Evolutionary conservation across 768 basidiomycete species (phyloP).

Genomic region (Trametes cinnabarina): DNA sequence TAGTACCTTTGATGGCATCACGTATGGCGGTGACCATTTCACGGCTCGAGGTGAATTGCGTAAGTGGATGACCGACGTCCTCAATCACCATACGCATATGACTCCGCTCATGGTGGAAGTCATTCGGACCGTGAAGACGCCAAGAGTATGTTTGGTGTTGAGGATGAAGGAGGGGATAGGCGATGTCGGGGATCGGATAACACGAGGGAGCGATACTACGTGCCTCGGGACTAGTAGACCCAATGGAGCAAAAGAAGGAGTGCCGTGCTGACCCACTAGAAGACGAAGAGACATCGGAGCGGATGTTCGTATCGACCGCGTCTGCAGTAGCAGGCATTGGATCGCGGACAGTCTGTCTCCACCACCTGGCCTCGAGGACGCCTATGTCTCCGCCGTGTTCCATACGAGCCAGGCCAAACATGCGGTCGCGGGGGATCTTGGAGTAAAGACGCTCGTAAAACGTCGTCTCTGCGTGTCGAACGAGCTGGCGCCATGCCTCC

Average conservation of each 20-base stretch:
- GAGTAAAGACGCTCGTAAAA: constrained; percentile 1
- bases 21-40: too few species aligned
- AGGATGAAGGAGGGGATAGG: background rate
- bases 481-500: constrained; percentile 16
- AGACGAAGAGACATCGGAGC: background rate
- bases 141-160: constrained; percentile 9
- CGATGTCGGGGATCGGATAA: background rate
- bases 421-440: background rate
- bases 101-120: constrained; percentile 1
- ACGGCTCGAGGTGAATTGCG: background rate
- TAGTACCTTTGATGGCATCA: too few species aligned
- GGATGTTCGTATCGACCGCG: background rate
- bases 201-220: background rate
- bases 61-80: constrained; percentile 5
- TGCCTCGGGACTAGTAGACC: background rate
- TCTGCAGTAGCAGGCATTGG: background rate
- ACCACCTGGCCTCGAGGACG: background rate
- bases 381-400: constrained; percentile 4
- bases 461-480: background rate
- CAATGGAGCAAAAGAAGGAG: background rate
- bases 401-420: background rate
- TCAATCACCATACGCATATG: constrained; percentile 15
- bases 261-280: background rate
- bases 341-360: background rate
- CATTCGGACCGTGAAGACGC: background rate